Base-by-base conservation (phyloP, 331 rosid genomes). In the Phaseolus coccineus region DNA sequence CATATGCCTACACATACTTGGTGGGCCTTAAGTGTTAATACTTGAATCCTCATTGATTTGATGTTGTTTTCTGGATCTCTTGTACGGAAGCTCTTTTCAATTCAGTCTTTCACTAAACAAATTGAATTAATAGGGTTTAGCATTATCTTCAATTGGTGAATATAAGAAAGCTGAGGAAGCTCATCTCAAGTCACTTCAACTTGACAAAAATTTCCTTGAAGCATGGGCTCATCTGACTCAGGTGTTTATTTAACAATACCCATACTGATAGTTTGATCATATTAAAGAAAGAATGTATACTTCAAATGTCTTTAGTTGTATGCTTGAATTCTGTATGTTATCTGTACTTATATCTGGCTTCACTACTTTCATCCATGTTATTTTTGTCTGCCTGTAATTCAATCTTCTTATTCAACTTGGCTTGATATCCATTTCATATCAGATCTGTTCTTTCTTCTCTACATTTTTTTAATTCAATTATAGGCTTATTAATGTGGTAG, bases 221-320 rank as follows among this genome's bases (percentile, higher is more conserved):
- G 97, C 96, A 73, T 90, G 97, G 98, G 89, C 89, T 70, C 96
- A 94, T 85, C 89, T 92, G 83, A 85, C 91, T 76, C 97, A 94
- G 97, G 98, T 94, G 85, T 73, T 64, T 74, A 14, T 74, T 66
- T 63, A 37, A 14, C 42, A 22, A 0, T 53, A 25, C 3, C 66
- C 50, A 12, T 66, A 13, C 6, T 50, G 46, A 19, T 50, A 57
- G 73, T 5, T 46, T 73, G 37, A 33, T 48, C 52, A 58, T 48
- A 44, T 73, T 39, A 44, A 14, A 73, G 39, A 47, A 58, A 50
- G 24, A 40, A 24, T 76, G 44, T 64, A 46, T 62, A n/a, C 59
- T 70, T 80, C 53, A 69, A 70, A 62, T 63, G 22, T 53, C 35
- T 50, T 46, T 35, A 46, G 51, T 75, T 75, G 53, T 76, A 53